Conservation (phyloP, 148 eudicot genomes). For the Rhododendron simsii region DNA sequence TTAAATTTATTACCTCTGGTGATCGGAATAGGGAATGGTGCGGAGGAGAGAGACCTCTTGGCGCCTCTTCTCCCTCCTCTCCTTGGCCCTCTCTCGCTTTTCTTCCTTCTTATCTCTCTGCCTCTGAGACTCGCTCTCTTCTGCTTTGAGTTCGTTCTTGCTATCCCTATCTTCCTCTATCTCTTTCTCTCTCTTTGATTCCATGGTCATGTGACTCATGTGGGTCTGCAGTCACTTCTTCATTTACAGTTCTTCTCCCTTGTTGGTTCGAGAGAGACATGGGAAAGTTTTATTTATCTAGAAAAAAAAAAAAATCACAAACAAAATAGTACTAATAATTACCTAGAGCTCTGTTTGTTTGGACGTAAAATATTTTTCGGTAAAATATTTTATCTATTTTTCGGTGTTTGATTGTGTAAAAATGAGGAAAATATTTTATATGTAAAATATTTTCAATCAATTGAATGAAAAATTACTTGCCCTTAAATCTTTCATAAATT, state of each 20-base stretch:
- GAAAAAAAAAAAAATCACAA: too few species aligned
- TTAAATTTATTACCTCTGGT: slow-evolving; percentile 47
- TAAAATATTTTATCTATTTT: too few species aligned
- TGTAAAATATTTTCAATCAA: too few species aligned
- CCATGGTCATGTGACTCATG: not conserved
- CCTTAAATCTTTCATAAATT: too few species aligned
- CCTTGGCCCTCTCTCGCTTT: slow-evolving; percentile 49
- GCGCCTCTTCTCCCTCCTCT: slow-evolving; percentile 70
- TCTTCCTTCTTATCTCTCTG: slow-evolving; percentile 24
- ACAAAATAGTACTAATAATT: too few species aligned
- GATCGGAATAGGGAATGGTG: slow-evolving; percentile 80
- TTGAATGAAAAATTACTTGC: too few species aligned
- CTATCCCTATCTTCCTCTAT: not conserved
- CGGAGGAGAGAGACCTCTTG: slow-evolving; percentile 86
- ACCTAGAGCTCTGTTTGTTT: too few species aligned
- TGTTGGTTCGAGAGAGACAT: not conserved
- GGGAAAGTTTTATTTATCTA: not conserved
- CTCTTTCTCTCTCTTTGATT: slow-evolving; percentile 12
- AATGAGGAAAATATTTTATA: too few species aligned
- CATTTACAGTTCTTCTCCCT: not conserved
- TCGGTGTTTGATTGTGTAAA: too few species aligned
- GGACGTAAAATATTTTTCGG: too few species aligned
- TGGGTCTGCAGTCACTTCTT: not conserved
- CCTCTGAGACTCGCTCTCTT: not conserved
- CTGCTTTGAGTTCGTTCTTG: not conserved